Evolutionary conservation across 2,329 filamentous ascomycete genomes (phyloP), one percentile per base, ranked within the genome.

Genomic region (Fusarium drepaniforme): DNA sequence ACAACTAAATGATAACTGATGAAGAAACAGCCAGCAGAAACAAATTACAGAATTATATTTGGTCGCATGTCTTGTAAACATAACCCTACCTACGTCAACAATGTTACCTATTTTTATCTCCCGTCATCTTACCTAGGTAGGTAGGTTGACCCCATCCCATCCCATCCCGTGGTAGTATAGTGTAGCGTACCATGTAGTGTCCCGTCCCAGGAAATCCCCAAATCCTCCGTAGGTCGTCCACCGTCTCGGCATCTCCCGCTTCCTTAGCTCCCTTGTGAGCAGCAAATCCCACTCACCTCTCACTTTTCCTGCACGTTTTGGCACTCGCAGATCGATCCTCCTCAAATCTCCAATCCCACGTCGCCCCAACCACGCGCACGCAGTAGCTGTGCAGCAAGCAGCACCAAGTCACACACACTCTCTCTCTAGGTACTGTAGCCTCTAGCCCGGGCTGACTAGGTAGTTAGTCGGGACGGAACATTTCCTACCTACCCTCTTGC

Each of bases 161-260:
- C 67, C 42, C 42, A 16, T 49, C 42, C 42, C 21, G 12, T 23
- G 42, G 42, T 23, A 15, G 42, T 46, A 11, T 35, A 35, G 42
- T 57, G 42, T 70, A 68, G 64, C 9, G 30, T 33, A 11, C 30
- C 30, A 11, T 33, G 28, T 28, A 28, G 28, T 68, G 53, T 38
- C 28, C 53, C 56, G 38, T 40, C 38, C 38, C 38, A 40, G 18
- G 44, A 18, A 67, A 33, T 21, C 13, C 28, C 28, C 49, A 56
- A 56, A 56, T 56, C 49, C 18, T 56, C 49, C 49, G 49, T 33
- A 33, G 56, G 56, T 58, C 56, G 49, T 56, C 42, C 37, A 38
- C 37, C 63, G 49, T 46, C 66, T 71, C 64, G 49, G 71, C 64
- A 56, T 74, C 72, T 74, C 71, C 67, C 72, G 67, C 38, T 33